Evolutionary conservation across 495 filamentous ascomycete species (phyloP), one percentile per base, ranked within the genome.

Genomic region (Aspergillus heteromorphus): DNA sequence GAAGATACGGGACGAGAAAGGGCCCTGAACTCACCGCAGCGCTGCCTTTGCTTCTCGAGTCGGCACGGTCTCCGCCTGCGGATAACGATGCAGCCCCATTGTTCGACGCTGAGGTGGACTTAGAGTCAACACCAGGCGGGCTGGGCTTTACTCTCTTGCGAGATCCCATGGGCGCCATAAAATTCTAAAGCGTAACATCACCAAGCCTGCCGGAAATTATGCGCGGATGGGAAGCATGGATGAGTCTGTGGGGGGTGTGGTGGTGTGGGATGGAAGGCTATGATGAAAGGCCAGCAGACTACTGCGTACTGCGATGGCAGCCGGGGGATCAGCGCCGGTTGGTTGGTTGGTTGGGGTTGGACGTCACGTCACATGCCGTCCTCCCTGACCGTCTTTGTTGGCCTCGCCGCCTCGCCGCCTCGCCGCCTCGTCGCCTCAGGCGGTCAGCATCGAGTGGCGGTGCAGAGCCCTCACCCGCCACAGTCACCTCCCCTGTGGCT

Each of bases 91-190:
- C 55, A 51, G 61, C 67, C 62, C 66, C 64, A 62, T 66, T 63
- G 50, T 58, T 66, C 48, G 68, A 62, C 43, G 59, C 23, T 29
- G 43, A 27, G 6, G 43, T 14, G 21, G 43, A 58, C 45, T 67
- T 62, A 30, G 67, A 66, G 64, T 73, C 72, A 58, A 50, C 69
- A 61, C 65, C 73, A 57, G 70, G 70, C 54, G 80, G 77, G 59
- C 81, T 83, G 56, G 74, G 79, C 71, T 82, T 85, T 57, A 78
- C 73, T 67, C 80, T 79, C 72, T 87, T 87, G 61, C 84, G 79
- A 66, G 83, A 76, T 64, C 76, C 79, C 84, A 79, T 81, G 43
- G 64, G 58, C 63, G 68, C 68, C 70, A 75, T 70, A 64, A 59
- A 66, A 53, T 57, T 47, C 56, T 48, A 41, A 48, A 58, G 48